These are phyloP conservation scores for Kluyveromyces starmeri DNA, from an alignment of 805 yeast species.

Conservation along the genomic window DNA sequence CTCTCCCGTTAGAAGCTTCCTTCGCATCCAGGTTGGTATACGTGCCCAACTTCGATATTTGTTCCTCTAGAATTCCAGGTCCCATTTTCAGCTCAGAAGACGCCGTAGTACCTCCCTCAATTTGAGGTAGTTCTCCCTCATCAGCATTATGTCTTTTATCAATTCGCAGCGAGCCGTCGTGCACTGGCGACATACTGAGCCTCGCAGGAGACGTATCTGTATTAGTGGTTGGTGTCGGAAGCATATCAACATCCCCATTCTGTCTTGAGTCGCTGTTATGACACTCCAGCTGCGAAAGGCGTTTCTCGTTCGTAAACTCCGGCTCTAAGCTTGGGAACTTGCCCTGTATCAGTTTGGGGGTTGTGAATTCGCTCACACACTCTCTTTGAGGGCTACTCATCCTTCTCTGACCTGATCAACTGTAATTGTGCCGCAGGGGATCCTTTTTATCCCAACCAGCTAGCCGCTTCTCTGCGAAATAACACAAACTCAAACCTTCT, in stretches of 20 bases:
- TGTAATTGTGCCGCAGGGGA: too few relatives aligned
- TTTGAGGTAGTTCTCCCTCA: background rate
- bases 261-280: constrained; percentile 13
- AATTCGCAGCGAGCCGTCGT: background rate
- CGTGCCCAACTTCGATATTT: constrained; percentile 2
- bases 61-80: background rate
- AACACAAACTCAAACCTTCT: too few relatives aligned
- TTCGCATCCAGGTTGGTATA: constrained; percentile 1
- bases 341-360: constrained; percentile 15
- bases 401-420: too few relatives aligned
- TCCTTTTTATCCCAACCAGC: too few relatives aligned
- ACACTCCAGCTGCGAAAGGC: background rate
- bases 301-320: background rate
- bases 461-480: too few relatives aligned
- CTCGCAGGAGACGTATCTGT: constrained; percentile 17
- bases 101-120: background rate
- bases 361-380: too few relatives aligned
- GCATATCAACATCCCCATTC: constrained; percentile 14
- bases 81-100: background rate
- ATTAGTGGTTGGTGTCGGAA: constrained; percentile 28
- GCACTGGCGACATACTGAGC: background rate
- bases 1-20: constrained; percentile 14
- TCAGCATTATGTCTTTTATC: background rate
- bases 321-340: constrained; percentile 11
- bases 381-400: too few relatives aligned